A percentile compares a stretch with the other conserved stretches of the same genome.
Conservation (phyloP, 2,329 filamentous ascomycete species). For the Chrysosporium queenslandicum region DNA sequence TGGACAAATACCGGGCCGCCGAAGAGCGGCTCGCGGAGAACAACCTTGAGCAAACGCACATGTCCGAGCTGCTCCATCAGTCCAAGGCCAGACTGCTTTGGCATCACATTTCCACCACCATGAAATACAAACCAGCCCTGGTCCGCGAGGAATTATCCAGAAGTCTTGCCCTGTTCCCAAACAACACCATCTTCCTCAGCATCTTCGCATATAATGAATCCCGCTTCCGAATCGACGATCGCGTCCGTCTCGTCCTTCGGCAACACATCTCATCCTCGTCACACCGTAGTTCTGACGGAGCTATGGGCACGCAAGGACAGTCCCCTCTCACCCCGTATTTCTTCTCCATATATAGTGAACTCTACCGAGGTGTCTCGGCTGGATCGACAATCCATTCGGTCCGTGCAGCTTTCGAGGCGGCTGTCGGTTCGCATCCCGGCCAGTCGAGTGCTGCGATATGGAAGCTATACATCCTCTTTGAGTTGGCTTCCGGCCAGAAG, state of each 20-base stretch:
- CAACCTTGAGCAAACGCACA: slow-evolving; percentile 24
- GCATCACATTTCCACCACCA: slow-evolving; percentile 51
- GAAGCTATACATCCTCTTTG: slow-evolving; percentile 45
- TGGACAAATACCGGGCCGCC: slow-evolving; percentile 38
- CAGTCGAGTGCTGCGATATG: slow-evolving; percentile 40
- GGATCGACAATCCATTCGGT: slow-evolving; percentile 44
- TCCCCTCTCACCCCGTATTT: slow-evolving; percentile 34
- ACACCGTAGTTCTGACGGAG: slow-evolving; percentile 20
- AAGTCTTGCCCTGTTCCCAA: slow-evolving; percentile 57
- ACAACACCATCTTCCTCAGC: slow-evolving; percentile 64
- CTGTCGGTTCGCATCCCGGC: slow-evolving; percentile 29
- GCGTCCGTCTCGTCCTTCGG: slow-evolving; percentile 57
- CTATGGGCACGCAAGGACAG: slow-evolving; percentile 7
- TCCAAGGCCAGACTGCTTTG: slow-evolving; percentile 56
- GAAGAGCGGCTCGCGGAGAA: slow-evolving; percentile 35
- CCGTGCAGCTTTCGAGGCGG: slow-evolving; percentile 47
- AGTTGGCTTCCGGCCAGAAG: slow-evolving; percentile 32
- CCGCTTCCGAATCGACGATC: slow-evolving; percentile 62
- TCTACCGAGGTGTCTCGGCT: slow-evolving; percentile 35
- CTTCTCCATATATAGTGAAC: slow-evolving; percentile 48
- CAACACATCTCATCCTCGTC: slow-evolving; percentile 26
- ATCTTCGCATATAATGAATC: slow-evolving; percentile 65
- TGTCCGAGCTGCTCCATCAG: slow-evolving; percentile 58
- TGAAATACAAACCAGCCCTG: slow-evolving; percentile 57
- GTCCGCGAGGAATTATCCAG: slow-evolving; percentile 52